A percentile compares a stretch with the other conserved stretches of the same genome.
phyloP scores from a whole-genome alignment of 345 rosid genomes.

The Iberis pinnata region DNA sequence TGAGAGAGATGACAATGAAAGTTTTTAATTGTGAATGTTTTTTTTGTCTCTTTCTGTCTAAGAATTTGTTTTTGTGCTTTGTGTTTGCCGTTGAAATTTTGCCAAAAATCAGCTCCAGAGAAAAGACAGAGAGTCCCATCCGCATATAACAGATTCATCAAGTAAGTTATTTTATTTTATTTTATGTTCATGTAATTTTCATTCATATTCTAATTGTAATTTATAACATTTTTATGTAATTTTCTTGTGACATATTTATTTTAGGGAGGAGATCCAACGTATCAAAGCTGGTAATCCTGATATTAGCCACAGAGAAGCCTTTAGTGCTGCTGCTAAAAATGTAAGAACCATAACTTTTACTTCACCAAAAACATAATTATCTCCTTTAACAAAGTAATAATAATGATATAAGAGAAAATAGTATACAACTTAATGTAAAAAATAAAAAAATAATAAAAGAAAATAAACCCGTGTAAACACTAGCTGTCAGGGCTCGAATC shows the following conservation, averaged over 20 bases:
- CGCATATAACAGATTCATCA: constrained; percentile 99
- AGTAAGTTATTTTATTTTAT: constrained; percentile 41
- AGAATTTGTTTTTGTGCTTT: constrained; percentile 37
- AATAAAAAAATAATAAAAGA: too few relatives aligned
- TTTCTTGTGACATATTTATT: constrained; percentile 1
- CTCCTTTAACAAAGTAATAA: too few relatives aligned
- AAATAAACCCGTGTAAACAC: too few relatives aligned
- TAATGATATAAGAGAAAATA: too few relatives aligned
- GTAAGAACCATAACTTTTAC: constrained; percentile 40
- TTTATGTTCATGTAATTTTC: not conserved
- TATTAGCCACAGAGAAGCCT: constrained; percentile 98
- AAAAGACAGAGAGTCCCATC: constrained; percentile 99
- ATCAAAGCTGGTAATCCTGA: constrained; percentile 99
- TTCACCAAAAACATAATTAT: constrained; percentile 11
- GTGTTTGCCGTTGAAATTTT: constrained; percentile 33
- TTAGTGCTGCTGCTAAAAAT: constrained; percentile 99
- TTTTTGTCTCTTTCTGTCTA: constrained; percentile 43
- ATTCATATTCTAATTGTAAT: not conserved
- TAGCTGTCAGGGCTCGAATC: too few relatives aligned
- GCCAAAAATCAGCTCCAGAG: constrained; percentile 79
- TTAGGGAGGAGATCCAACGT: constrained; percentile 99
- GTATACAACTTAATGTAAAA: too few relatives aligned
- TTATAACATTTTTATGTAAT: too few relatives aligned
- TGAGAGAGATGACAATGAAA: constrained; percentile 35
- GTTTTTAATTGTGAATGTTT: constrained; percentile 36